Conservation (phyloP, 345 rosid species). For the Trapa bicornis region DNA sequence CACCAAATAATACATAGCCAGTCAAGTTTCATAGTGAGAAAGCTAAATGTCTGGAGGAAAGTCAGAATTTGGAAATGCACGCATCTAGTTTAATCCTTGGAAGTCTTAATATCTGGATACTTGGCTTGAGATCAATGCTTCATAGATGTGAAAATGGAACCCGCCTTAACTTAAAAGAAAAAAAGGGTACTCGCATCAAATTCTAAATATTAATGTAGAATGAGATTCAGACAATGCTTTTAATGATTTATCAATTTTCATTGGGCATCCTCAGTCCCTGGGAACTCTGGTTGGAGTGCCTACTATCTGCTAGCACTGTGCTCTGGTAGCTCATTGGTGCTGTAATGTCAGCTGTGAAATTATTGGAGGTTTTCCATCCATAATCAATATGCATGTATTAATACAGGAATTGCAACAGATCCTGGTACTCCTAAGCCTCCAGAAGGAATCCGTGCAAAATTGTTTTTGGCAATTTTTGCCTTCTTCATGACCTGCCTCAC, state of each 20-base stretch:
- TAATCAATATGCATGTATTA: neutral
- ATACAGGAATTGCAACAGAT: conserved; percentile 29
- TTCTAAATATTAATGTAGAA: neutral
- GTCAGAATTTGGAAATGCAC: neutral
- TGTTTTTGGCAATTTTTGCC: conserved; percentile 36
- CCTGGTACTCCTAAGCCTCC: conserved; percentile 36
- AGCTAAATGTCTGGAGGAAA: neutral
- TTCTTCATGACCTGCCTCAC: conserved; percentile 49
- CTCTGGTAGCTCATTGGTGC: neutral
- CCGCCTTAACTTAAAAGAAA: no score
- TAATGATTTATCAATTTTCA: neutral
- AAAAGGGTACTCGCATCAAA: neutral
- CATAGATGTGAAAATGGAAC: neutral
- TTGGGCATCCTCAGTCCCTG: neutral
- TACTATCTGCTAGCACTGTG: neutral
- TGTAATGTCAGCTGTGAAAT: neutral
- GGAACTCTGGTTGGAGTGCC: neutral
- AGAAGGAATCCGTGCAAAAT: conserved; percentile 31
- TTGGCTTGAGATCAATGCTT: neutral
- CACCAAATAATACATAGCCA: neutral
- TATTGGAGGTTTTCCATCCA: neutral
- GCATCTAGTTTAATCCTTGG: neutral
- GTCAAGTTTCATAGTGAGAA: neutral
- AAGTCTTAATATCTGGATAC: neutral
- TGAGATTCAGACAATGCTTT: neutral